Percentiles rank a stretch among this genome's conserved stretches.
Evolutionary conservation across 2,329 filamentous ascomycete species (phyloP).

Genomic region (Diaporthe velutina): DNA sequence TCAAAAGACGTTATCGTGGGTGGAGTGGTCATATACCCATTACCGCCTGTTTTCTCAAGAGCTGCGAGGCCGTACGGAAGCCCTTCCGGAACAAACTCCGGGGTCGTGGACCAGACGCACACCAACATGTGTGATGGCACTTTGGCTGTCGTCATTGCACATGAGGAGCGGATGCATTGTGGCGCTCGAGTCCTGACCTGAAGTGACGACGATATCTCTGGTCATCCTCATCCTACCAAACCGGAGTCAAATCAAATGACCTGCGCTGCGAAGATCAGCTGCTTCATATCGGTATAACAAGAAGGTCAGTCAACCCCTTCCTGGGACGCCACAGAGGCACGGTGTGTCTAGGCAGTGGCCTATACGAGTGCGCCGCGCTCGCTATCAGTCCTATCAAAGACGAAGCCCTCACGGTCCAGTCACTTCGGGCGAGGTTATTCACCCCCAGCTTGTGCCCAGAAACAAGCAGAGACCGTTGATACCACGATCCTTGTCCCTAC

Average conservation of each 20-base stretch:
- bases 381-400: not conserved
- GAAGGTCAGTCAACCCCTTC: not conserved
- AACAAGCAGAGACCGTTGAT: not conserved
- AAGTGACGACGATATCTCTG: slow-evolving; percentile 8
- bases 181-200: slow-evolving; percentile 16
- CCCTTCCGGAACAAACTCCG: not conserved
- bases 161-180: slow-evolving; percentile 6
- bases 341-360: not conserved
- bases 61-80: not conserved
- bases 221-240: not conserved
- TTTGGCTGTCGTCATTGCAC: slow-evolving; percentile 29
- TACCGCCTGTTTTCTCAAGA: not conserved
- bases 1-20: not conserved
- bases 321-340: not conserved
- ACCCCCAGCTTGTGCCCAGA: not conserved
- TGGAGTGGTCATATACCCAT: not conserved
- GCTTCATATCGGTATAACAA: not conserved
- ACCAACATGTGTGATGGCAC: not conserved
- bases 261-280: not conserved
- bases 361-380: not conserved
- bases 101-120: slow-evolving; percentile 6
- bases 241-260: not conserved
- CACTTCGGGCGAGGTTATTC: not conserved
- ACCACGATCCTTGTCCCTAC: not conserved
- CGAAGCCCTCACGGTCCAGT: not conserved